Percentiles rank a stretch among this genome's conserved stretches.
Evolutionary conservation across 768 basidiomycete species (phyloP).

Genomic region (Auricularia cornea): DNA sequence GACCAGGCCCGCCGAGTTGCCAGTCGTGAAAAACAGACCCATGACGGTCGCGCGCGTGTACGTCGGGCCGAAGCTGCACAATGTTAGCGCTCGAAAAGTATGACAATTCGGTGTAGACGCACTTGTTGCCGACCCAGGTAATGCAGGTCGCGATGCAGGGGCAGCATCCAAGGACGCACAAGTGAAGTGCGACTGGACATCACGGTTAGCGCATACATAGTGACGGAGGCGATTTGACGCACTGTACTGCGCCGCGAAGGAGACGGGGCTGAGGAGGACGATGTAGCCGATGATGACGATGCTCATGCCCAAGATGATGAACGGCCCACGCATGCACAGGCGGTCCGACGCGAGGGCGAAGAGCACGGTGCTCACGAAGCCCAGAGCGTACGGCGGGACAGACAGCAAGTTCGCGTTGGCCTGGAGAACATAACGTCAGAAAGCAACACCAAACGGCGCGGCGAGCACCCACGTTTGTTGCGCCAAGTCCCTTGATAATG

Average conservation of each 20-base stretch:
- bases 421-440: no score
- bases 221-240: neutral
- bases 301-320: slow-evolving; percentile 17
- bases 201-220: neutral
- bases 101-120: neutral
- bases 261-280: slow-evolving; percentile 5
- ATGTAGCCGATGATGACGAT: slow-evolving; percentile 11
- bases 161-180: slow-evolving; percentile 1
- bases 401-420: slow-evolving; percentile 13
- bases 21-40: slow-evolving; percentile 19
- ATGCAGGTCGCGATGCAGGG: slow-evolving; percentile 10
- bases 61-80: slow-evolving; percentile 10
- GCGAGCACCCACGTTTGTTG: slow-evolving; percentile 4
- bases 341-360: slow-evolving; percentile 28
- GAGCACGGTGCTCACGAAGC: slow-evolving; percentile 30
- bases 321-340: slow-evolving; percentile 23
- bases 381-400: slow-evolving; percentile 28
- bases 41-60: slow-evolving; percentile 19
- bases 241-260: slow-evolving; percentile 6
- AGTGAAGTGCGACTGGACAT: slow-evolving; percentile 2
- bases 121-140: slow-evolving; percentile 16
- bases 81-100: neutral
- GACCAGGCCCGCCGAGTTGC: slow-evolving; percentile 19
- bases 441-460: no score
- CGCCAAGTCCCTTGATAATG: slow-evolving; percentile 30